Base-by-base conservation (phyloP, 1,284 basidiomycete genomes). In the Leccinum pallidistipes region DNA sequence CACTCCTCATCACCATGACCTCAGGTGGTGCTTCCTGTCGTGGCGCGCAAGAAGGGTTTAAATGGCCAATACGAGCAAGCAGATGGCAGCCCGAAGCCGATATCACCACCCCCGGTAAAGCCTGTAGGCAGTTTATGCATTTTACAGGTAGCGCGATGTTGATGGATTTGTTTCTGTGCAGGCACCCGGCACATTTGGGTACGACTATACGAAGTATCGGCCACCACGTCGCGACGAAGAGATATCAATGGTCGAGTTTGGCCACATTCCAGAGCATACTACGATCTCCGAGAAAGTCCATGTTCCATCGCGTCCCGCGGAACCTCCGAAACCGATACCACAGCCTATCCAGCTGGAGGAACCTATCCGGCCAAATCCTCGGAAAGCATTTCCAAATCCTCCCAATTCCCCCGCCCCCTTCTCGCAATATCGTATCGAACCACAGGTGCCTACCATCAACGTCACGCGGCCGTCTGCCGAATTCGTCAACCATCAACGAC, bases 121-220 rank as follows among this genome's bases (percentile, higher is more conserved):
- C 88, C 88, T 36, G 88, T 90, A 68, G 58, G 83, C 77, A 53
- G 54, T 43, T 51, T 3, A 58, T 57, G 18, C 61, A 31, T 55
- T 59, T 55, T 61, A 61, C 36, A 56, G 50, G 56, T 36, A 36
- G 10, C 31, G 31, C 24, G 16, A 47, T 60, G 57, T 57, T 65
- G 49, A 68, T 53, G 24, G 3, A 9, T 14, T 3, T 43, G 24
- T 63, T 51, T 45, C 43, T 43, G 32, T 54, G 34, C 65, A 91
- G 90, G 90, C 90, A 27, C 88, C 90, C 16, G 90, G 90, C n/a
- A 92, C 90, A 43, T 92, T 92, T 71, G 90, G 87, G 0, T 91
- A 80, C 68, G 86, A 91, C 68, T 81, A 83, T 58, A 78, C 83
- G 11, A 91, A 90, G 72, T 84, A 85, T 68, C 83, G 86, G 29